Evolutionary conservation across 306 rosid species (phyloP).

Genomic region (Quercus bicolor): DNA sequence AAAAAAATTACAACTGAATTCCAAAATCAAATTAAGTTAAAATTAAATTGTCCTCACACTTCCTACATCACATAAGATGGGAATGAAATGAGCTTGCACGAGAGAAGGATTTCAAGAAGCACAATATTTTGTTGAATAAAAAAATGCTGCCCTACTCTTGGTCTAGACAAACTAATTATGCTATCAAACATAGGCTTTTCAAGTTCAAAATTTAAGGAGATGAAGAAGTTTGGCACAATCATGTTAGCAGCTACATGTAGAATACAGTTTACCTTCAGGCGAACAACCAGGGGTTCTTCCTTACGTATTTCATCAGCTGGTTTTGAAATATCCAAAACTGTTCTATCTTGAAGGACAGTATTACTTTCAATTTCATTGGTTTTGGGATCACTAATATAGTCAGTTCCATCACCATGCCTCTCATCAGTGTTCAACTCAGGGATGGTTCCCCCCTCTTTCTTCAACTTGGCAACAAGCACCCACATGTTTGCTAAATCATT

Average conservation of each 20-base stretch:
- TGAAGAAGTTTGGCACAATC: background rate
- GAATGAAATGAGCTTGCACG: background rate
- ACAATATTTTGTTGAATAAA: background rate
- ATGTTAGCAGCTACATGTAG: background rate
- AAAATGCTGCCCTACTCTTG: background rate
- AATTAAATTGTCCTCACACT: no score
- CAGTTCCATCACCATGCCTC: slow-evolving; percentile 43
- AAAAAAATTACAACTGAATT: no score
- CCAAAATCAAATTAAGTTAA: no score
- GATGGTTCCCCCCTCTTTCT: slow-evolving; percentile 75
- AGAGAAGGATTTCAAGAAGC: background rate
- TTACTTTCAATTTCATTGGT: slow-evolving; percentile 30
- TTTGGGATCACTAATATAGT: slow-evolving; percentile 37
- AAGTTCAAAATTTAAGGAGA: background rate
- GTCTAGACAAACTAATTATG: background rate
- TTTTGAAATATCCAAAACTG: slow-evolving; percentile 44
- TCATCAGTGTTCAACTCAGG: slow-evolving; percentile 55
- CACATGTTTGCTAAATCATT: slow-evolving; percentile 99
- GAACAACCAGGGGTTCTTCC: slow-evolving; percentile 88
- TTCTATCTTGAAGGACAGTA: slow-evolving; percentile 38
- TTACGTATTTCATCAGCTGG: slow-evolving; percentile 48
- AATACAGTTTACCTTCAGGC: slow-evolving; percentile 64
- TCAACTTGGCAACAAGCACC: slow-evolving; percentile 98
- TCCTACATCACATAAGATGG: background rate
- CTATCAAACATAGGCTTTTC: background rate